These are phyloP conservation scores for Penicillium arizonense DNA, from an alignment of 495 filamentous ascomycete species.

Conservation along the genomic window DNA sequence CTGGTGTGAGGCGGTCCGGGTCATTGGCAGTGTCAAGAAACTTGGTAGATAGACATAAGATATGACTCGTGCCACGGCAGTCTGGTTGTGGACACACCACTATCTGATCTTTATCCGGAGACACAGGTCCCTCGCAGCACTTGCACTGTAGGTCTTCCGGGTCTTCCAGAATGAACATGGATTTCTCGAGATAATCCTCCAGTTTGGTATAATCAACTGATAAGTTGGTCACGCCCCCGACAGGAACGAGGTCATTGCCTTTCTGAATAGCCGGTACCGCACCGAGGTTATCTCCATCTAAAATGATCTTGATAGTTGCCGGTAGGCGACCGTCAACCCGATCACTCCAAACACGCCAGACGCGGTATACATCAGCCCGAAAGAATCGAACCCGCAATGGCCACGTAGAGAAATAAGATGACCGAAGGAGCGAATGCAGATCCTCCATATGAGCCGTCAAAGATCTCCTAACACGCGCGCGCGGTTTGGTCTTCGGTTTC, in stretches of 20 bases:
- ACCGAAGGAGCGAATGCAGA: conserved; percentile 74
- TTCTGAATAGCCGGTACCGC: neutral
- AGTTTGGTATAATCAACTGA: conserved; percentile 65
- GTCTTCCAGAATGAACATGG: conserved; percentile 60
- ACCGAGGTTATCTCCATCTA: conserved; percentile 46
- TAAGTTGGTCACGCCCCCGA: conserved; percentile 50
- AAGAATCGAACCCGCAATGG: conserved; percentile 86
- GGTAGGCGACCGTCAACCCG: conserved; percentile 48
- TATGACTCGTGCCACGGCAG: conserved; percentile 70
- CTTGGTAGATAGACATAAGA: conserved; percentile 69
- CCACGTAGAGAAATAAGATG: conserved; percentile 74
- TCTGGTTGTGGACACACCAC: conserved; percentile 65
- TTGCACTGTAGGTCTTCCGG: conserved; percentile 57
- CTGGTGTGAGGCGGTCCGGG: conserved; percentile 59
- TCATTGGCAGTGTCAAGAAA: conserved; percentile 53
- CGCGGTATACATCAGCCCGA: conserved; percentile 58
- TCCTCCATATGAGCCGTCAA: conserved; percentile 66
- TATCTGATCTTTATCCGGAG: conserved; percentile 49
- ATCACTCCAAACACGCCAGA: conserved; percentile 64
- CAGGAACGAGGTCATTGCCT: conserved; percentile 5
- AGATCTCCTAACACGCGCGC: conserved; percentile 52
- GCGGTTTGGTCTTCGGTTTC: conserved; percentile 26
- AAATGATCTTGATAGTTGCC: conserved; percentile 49
- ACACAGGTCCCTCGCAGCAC: conserved; percentile 57
- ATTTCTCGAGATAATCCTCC: conserved; percentile 71